These are phyloP conservation scores for Psilocybe azurescens DNA, from an alignment of 768 basidiomycete species.

Conservation along the genomic window DNA sequence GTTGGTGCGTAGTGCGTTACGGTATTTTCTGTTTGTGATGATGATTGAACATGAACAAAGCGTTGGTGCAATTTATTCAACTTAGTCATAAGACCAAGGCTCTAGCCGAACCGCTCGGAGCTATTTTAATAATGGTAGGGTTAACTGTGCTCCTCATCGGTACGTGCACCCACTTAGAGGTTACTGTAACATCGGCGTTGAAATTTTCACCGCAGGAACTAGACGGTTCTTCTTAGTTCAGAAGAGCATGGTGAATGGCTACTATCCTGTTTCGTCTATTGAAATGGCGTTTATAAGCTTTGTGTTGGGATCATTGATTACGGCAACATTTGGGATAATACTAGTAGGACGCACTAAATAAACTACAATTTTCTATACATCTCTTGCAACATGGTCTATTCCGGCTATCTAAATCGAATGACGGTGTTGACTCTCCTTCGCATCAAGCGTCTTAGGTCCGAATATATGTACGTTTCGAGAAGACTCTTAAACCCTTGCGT, in stretches of 20 bases:
- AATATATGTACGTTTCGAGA: too few relatives aligned
- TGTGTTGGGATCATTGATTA: slow-evolving; percentile 11
- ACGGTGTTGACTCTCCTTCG: too few relatives aligned
- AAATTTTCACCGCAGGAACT: slow-evolving; percentile 2
- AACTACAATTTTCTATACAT: background rate
- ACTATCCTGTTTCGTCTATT: slow-evolving; percentile 15
- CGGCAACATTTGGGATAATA: slow-evolving; percentile 10
- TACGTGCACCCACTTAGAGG: background rate
- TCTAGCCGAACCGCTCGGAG: slow-evolving; percentile 14
- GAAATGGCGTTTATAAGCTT: slow-evolving; percentile 14
- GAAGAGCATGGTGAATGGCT: slow-evolving; percentile 12
- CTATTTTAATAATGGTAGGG: slow-evolving; percentile 1
- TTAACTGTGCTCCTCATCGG: slow-evolving; percentile 16
- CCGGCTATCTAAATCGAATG: background rate
- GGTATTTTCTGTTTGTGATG: background rate
- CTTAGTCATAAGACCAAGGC: slow-evolving; percentile 13
- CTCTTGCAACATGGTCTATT: too few relatives aligned
- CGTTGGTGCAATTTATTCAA: slow-evolving; percentile 21
- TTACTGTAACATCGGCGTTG: background rate
- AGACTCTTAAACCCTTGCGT: too few relatives aligned
- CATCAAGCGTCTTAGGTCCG: too few relatives aligned
- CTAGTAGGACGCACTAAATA: background rate
- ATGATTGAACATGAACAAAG: background rate
- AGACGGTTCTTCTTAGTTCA: slow-evolving; percentile 19
- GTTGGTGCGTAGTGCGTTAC: slow-evolving; percentile 46